Conservation (phyloP, 805 yeast species). For the Candida andamanensis region DNA sequence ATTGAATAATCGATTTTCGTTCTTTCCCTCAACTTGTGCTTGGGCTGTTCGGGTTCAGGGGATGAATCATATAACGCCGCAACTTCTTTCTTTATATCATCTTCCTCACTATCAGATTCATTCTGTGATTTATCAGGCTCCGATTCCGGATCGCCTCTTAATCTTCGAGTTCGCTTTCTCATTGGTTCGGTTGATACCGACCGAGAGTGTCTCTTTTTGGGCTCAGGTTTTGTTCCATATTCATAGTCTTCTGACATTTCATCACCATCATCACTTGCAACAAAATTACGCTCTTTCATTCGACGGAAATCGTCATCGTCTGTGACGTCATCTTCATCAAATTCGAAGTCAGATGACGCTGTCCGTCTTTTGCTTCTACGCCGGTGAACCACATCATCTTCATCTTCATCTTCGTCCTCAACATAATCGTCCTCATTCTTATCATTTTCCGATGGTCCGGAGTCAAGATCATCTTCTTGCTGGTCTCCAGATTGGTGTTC, state of each 20-base stretch:
- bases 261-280: constrained; percentile 37
- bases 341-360: constrained; percentile 19
- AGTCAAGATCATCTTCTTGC: constrained; percentile 8
- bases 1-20: constrained; percentile 68
- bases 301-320: constrained; percentile 25
- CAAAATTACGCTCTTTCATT: constrained; percentile 28
- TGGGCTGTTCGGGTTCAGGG: constrained; percentile 42
- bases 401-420: constrained; percentile 12
- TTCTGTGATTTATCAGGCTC: constrained; percentile 15
- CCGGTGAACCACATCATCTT: constrained; percentile 6
- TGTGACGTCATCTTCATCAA: constrained; percentile 14
- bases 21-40: constrained; percentile 45
- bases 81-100: constrained; percentile 56
- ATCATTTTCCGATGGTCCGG: constrained; percentile 13
- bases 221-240: constrained; percentile 12
- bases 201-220: constrained; percentile 15
- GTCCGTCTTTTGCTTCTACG: constrained; percentile 1
- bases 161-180: constrained; percentile 13
- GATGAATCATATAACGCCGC: constrained; percentile 60
- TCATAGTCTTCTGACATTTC: constrained; percentile 16
- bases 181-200: constrained; percentile 20
- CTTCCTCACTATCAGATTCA: constrained; percentile 28
- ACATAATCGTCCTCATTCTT: constrained; percentile 19
- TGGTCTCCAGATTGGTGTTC: too few relatives aligned
- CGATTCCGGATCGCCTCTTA: constrained; percentile 6